A percentile compares a stretch with the other conserved stretches of the same genome.
Conservation (phyloP, 768 basidiomycete genomes). For the Clavaria fumosa region DNA sequence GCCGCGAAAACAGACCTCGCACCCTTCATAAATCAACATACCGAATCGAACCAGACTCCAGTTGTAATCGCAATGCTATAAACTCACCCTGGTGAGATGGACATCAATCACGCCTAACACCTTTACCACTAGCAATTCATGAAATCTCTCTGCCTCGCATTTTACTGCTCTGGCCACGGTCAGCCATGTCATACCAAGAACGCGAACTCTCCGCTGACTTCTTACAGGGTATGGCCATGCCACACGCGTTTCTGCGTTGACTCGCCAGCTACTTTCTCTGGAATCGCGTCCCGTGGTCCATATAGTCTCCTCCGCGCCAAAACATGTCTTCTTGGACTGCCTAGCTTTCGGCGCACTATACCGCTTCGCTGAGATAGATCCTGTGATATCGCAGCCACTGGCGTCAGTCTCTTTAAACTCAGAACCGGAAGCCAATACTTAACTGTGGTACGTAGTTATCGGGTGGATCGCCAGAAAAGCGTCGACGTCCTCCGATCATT, state of each 20-base stretch:
- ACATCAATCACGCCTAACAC: too few species aligned
- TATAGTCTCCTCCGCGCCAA: conserved; percentile 63
- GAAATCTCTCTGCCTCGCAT: conserved; percentile 39
- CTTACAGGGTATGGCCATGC: conserved; percentile 68
- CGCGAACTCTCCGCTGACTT: conserved; percentile 1
- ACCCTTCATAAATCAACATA: too few species aligned
- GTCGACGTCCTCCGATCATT: conserved; percentile 46
- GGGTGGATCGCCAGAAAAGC: conserved; percentile 59
- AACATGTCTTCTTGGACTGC: conserved; percentile 53
- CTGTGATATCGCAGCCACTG: conserved; percentile 66
- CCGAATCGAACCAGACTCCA: too few species aligned
- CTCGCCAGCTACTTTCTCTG: conserved; percentile 39
- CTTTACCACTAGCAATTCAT: too few species aligned
- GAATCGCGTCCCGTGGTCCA: conserved; percentile 23
- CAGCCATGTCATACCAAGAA: conserved; percentile 10
- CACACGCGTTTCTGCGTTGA: conserved; percentile 65
- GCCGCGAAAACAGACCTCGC: too few species aligned
- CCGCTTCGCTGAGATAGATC: conserved; percentile 60
- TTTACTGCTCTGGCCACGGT: conserved; percentile 71
- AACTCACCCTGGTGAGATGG: too few species aligned
- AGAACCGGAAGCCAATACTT: neutral
- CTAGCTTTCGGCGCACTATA: conserved; percentile 48
- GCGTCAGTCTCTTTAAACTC: conserved; percentile 33
- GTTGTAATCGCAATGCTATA: too few species aligned
- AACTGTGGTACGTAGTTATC: conserved; percentile 30